phyloP scores from a whole-genome alignment of 768 basidiomycete genomes.

The Lentinula edodes region DNA sequence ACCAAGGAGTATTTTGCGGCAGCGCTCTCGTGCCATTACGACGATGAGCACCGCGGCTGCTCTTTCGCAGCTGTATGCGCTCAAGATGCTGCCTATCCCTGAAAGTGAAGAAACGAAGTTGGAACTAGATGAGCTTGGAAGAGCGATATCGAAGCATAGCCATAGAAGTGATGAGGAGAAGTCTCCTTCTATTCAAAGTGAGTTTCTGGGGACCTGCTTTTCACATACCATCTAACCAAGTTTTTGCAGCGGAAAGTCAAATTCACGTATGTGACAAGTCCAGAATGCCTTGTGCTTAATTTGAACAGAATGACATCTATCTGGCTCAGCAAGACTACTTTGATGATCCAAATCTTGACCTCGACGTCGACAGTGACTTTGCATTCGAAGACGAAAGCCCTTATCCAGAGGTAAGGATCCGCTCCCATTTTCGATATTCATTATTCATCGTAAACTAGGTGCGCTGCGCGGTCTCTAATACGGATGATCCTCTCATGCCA shows the following conservation, averaged over 20 bases:
- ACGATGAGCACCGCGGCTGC: slow-evolving; percentile 4
- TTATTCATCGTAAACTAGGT: slow-evolving; percentile 24
- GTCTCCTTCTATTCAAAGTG: not conserved
- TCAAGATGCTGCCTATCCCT: slow-evolving; percentile 3
- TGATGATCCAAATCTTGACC: slow-evolving; percentile 32
- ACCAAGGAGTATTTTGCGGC: not conserved
- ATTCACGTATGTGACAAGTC: not conserved
- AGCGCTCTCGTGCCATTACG: not conserved
- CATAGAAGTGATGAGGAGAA: not conserved
- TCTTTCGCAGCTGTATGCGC: slow-evolving; percentile 2
- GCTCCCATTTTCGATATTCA: not conserved
- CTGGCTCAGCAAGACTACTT: slow-evolving; percentile 13
- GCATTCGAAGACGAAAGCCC: slow-evolving; percentile 63
- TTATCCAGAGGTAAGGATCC: slow-evolving; percentile 51
- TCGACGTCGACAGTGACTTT: slow-evolving; percentile 5
- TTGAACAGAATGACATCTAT: not conserved
- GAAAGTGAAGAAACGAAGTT: slow-evolving; percentile 1
- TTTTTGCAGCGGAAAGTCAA: not conserved
- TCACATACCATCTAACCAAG: not conserved
- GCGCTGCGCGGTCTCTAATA: slow-evolving; percentile 69
- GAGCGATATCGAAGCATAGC: not conserved
- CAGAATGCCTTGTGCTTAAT: not conserved
- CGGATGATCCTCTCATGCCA: slow-evolving; percentile 64
- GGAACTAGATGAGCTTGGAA: not conserved
- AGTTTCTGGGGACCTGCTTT: not conserved